Percentiles rank a stretch among this genome's conserved stretches.
These are phyloP conservation scores for Erysimum pusillum DNA, from an alignment of 441 rosid species.

Conservation along the genomic window DNA sequence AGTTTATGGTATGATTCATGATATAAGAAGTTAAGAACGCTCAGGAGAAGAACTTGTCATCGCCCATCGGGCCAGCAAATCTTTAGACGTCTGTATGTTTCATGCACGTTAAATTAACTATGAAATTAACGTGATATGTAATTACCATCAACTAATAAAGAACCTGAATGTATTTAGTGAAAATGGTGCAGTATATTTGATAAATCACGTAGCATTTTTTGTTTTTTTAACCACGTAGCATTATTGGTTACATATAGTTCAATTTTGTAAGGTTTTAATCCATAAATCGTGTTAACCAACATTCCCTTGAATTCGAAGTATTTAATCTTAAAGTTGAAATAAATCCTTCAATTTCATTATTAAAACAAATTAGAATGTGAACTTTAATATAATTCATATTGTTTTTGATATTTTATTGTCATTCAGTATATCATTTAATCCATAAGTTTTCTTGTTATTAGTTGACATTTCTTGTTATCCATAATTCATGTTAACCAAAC, in stretches of 20 bases:
- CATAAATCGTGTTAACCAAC: neutral
- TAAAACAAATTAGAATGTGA: neutral
- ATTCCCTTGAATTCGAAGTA: neutral
- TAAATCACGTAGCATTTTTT: no score
- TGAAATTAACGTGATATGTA: neutral
- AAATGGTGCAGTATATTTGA: no score
- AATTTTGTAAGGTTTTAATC: no score
- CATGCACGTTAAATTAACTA: neutral
- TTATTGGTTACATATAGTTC: neutral
- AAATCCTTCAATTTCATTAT: neutral
- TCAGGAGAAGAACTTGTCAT: no score
- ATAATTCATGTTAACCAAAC: neutral
- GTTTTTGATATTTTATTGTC: no score
- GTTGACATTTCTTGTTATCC: neutral
- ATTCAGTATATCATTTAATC: no score
- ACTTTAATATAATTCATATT: neutral
- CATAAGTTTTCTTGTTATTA: neutral
- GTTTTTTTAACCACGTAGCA: no score
- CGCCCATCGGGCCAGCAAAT: neutral
- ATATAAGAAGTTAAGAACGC: no score
- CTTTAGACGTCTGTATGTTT: neutral
- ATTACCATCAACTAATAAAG: neutral
- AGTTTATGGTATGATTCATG: no score
- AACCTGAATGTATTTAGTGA: neutral
- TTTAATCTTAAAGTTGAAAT: neutral